Base-by-base conservation (phyloP, 176 grass and related monocot species). In the Raddia guianensis region DNA sequence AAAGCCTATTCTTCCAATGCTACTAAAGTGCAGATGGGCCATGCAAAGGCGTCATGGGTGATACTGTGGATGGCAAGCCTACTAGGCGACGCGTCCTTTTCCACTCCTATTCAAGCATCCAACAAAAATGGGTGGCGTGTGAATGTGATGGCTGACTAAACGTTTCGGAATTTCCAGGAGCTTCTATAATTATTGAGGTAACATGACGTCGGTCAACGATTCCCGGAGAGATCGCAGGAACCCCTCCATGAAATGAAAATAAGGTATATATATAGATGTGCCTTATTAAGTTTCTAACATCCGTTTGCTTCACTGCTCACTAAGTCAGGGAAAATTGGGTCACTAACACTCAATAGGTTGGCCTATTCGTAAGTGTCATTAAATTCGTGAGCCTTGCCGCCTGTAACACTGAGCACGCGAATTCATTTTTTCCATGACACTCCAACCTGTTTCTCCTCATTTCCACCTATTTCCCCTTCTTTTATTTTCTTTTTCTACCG, bases 101-200 rank as follows among this genome's bases (percentile, higher is more conserved):
- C 15, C 52, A 2, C 18, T 55, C 16, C 12, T 35, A 65, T 12
- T 34, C 2, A 40, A 16, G 11, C 1, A 35, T 58, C 55, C 18
- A 11, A 46, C 43, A 51, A 69, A 60, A 62, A 45, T 64, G 46
- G 9, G 54, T 8, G 20, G 9, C 13, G 66, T 37, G 83, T 66
- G 49, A 35, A 7, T 0, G 0, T 12, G 46, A 11, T 27, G 57
- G 54, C 77, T 65, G 16, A 5, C 12, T 82, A 56, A 56, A 43
- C 40, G n/a, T 42, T 73, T 83, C 51, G 34, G 44, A 51, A 40
- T 61, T 62, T 44, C 68, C 5, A 19, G 52, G 37, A 12, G 53
- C 70, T 61, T 75, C 81, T 55, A 16, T 19, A 47, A 68, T 68
- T 53, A 79, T 67, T 20, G 19, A 73, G 54, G 15, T 49, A 56